Percentiles rank a stretch among this genome's conserved stretches.
Evolutionary conservation across 2,329 filamentous ascomycete genomes (phyloP).

Genomic region (Fusarium stilboides): DNA sequence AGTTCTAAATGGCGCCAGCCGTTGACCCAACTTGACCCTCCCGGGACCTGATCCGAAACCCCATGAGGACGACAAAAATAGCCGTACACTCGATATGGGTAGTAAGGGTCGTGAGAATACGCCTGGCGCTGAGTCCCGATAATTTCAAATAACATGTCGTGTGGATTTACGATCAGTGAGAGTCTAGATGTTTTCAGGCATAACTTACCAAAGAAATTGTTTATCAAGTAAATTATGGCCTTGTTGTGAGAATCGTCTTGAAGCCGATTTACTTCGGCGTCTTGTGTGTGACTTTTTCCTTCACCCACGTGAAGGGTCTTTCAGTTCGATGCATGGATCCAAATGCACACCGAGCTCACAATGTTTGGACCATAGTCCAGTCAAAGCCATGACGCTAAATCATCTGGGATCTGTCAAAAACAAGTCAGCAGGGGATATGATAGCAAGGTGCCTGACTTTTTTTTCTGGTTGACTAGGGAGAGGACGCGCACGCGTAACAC

Average conservation of each 20-base stretch:
- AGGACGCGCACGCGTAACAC: conserved; percentile 55
- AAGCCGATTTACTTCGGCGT: background rate
- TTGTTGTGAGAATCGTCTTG: background rate
- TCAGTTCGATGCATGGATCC: conserved; percentile 44
- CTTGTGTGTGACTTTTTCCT: conserved; percentile 28
- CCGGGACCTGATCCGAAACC: conserved; percentile 47
- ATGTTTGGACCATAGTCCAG: conserved; percentile 41
- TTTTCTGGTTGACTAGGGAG: conserved; percentile 27
- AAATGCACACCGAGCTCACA: conserved; percentile 43
- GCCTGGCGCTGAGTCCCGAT: conserved; percentile 12
- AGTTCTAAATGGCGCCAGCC: conserved; percentile 49
- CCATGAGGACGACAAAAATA: conserved; percentile 32
- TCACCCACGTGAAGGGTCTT: conserved; percentile 31
- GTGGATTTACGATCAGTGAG: background rate
- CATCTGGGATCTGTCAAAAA: conserved; percentile 41
- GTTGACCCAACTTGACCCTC: conserved; percentile 47
- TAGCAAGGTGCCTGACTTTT: conserved; percentile 37
- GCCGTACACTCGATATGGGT: conserved; percentile 14
- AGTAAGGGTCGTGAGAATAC: conserved; percentile 19
- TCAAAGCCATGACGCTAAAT: conserved; percentile 43
- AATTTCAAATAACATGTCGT: background rate
- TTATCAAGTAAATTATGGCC: background rate
- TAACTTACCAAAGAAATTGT: conserved; percentile 4
- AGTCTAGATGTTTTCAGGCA: background rate
- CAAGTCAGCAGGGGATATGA: conserved; percentile 43